Evolutionary conservation across 78 protist genomes (phyloP).

Genomic region (Diacronema lutheri): DNA sequence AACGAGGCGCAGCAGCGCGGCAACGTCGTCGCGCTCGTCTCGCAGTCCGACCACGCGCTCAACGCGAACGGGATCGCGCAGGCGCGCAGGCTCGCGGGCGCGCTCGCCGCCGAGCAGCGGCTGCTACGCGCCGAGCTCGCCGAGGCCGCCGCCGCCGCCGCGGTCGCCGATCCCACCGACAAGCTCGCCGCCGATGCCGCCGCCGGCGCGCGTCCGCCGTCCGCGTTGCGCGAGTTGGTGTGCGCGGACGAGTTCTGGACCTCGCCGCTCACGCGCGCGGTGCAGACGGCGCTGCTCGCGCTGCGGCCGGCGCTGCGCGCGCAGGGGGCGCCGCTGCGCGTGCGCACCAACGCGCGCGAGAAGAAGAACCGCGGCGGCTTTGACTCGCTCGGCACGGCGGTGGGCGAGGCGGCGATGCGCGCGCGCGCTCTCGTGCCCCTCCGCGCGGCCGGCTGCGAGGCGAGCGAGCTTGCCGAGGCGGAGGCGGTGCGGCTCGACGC

Average conservation of each 20-base stretch:
- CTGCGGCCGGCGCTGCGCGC: not conserved
- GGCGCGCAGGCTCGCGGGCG: not conserved
- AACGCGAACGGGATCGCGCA: not conserved
- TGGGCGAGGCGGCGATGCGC: not conserved
- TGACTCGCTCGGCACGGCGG: not conserved
- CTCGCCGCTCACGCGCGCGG: slow-evolving; percentile 23
- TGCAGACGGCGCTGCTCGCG: not conserved
- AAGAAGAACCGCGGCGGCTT: slow-evolving; percentile 2
- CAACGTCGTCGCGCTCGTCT: slow-evolving; percentile 3
- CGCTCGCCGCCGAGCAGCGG: not conserved
- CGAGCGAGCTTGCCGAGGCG: too few species aligned
- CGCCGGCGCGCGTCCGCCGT: not conserved
- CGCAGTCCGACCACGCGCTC: slow-evolving; percentile 12
- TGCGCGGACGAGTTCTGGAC: not conserved
- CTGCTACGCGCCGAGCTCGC: not conserved
- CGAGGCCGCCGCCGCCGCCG: not conserved
- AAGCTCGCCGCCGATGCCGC: not conserved
- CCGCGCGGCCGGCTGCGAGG: too few species aligned
- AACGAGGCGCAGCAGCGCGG: slow-evolving; percentile 15
- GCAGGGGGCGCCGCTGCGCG: not conserved
- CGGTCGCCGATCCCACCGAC: not conserved
- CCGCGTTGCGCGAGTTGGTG: not conserved
- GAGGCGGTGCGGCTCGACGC: too few species aligned
- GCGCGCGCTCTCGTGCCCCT: too few species aligned
- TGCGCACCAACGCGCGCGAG: slow-evolving; percentile 3